phyloP scores from a whole-genome alignment of 2,329 filamentous ascomycete genomes.

The Bipolaris sorokiniana region DNA sequence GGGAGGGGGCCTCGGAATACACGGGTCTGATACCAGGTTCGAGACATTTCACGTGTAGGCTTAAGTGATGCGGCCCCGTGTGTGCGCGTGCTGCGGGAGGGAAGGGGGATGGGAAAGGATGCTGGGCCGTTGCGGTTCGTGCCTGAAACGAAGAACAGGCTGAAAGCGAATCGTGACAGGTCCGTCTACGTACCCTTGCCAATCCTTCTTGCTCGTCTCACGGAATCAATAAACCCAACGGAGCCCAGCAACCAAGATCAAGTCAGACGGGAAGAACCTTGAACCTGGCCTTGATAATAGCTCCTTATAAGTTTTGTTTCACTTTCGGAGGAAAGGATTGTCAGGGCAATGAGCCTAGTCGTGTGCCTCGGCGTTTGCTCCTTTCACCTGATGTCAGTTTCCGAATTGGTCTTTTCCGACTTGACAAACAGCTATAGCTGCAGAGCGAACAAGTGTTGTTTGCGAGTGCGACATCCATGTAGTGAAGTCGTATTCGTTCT shows the following conservation, averaged over 20 bases:
- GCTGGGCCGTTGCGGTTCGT: slow-evolving; percentile 3
- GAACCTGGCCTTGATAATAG: not conserved
- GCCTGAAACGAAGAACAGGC: slow-evolving; percentile 3
- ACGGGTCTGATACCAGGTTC: not conserved
- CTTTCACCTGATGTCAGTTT: not conserved
- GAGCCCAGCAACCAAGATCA: not conserved
- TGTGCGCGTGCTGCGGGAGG: not conserved
- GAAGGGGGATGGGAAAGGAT: not conserved
- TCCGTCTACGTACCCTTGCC: not conserved
- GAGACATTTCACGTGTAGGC: slow-evolving; percentile 2
- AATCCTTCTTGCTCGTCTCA: not conserved
- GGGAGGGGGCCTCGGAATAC: not conserved
- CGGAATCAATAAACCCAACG: slow-evolving; percentile 5
- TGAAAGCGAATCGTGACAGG: slow-evolving; percentile 3
- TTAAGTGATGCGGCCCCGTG: not conserved
- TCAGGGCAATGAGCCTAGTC: not conserved
- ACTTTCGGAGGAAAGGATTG: not conserved
- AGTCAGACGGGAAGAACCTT: not conserved
- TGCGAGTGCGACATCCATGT: not conserved
- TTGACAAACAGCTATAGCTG: not conserved
- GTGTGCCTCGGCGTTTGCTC: not conserved
- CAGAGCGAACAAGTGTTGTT: not conserved
- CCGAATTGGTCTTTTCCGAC: not conserved
- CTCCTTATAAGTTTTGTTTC: not conserved
- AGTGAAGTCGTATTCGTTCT: not conserved